Evolutionary conservation across 2,329 filamentous ascomycete species (phyloP), one percentile per base, ranked within the genome.

Genomic region (Penicillium nordicum): DNA sequence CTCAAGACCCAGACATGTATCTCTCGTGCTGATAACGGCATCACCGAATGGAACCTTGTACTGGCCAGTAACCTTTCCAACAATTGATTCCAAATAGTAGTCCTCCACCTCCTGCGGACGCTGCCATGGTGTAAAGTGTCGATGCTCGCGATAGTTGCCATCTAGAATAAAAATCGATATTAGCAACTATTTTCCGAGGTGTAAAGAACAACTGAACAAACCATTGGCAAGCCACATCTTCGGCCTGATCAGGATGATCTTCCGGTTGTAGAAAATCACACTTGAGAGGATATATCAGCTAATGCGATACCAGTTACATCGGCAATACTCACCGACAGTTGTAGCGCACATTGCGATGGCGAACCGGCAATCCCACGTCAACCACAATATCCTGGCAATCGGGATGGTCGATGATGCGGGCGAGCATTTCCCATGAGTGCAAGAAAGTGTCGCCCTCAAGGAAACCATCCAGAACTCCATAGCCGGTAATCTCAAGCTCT

Each of bases 171-270:
- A 2, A 18, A 9, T 1, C 4, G 11, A 29, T 5, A 37, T 62
- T 16, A 60, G 27, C n/a, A 23, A 38, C 43, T 25, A 12, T 36
- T 34, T 18, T 7, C 38, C 11, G 27, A 12, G 7, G 7, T 5
- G 27, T 18, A 29, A n/a, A 23, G 10, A 40, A 53, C 5, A 38
- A 42, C 23, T 40, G 18, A 43, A 62, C 65, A 9, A 53, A 45
- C 49, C 86, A 58, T 88, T 87, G 46, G 87, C 87, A 6, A 92
- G 80, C 65, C 79, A 86, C 60, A 89, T 78, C 72, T 91, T 92
- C 0, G 88, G 88, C 11, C 88, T 79, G 55, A 94, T 87, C 57
- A 88, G 78, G 18, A 92, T 74, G 21, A 92, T 86, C 73, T 86
- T 84, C 49, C 84, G 81, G 63, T 92, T 82, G 49, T 85, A 78